A percentile compares a stretch with the other conserved stretches of the same genome.
Conservation (phyloP, 2,329 filamentous ascomycete genomes). For the Curvularia hawaiiensis region DNA sequence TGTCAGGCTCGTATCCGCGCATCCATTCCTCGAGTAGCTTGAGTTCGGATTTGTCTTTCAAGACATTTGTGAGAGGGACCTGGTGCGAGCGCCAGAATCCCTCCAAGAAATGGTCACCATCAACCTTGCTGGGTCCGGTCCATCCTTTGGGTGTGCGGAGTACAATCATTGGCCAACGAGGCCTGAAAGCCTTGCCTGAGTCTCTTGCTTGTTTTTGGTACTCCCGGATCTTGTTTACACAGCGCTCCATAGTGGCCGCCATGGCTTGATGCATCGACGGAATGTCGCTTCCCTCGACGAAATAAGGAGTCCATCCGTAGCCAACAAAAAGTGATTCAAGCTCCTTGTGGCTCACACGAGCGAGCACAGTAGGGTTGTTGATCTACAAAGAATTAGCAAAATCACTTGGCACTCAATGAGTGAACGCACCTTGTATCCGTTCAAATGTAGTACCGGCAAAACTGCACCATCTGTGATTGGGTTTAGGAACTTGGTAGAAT, state of each 20-base stretch:
- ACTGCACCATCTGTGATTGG: conserved; percentile 79
- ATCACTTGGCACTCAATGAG: not conserved
- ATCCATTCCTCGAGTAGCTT: conserved; percentile 77
- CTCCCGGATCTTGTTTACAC: conserved; percentile 69
- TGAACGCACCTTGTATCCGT: conserved; percentile 75
- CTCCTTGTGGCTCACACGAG: conserved; percentile 76
- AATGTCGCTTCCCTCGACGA: conserved; percentile 76
- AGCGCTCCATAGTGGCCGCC: conserved; percentile 76
- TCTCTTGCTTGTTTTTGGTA: conserved; percentile 75
- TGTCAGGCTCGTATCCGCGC: conserved; percentile 74
- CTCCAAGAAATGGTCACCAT: conserved; percentile 69
- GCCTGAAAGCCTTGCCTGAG: conserved; percentile 70
- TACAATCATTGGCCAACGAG: conserved; percentile 79
- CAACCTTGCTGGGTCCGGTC: conserved; percentile 73
- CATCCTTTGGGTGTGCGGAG: conserved; percentile 80
- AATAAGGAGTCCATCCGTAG: conserved; percentile 80
- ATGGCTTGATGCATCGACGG: conserved; percentile 82
- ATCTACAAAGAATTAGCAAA: conserved; percentile 28
- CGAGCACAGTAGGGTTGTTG: conserved; percentile 62
- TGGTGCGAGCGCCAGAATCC: conserved; percentile 84
- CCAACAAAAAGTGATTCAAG: conserved; percentile 71
- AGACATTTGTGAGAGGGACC: conserved; percentile 74
- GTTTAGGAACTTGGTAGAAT: conserved; percentile 82
- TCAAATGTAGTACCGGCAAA: conserved; percentile 76
- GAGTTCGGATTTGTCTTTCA: conserved; percentile 67